These are phyloP conservation scores for Entophlyctis helioformis DNA, from an alignment of 192 early-diverging fungal genomes.

Conservation along the genomic window DNA sequence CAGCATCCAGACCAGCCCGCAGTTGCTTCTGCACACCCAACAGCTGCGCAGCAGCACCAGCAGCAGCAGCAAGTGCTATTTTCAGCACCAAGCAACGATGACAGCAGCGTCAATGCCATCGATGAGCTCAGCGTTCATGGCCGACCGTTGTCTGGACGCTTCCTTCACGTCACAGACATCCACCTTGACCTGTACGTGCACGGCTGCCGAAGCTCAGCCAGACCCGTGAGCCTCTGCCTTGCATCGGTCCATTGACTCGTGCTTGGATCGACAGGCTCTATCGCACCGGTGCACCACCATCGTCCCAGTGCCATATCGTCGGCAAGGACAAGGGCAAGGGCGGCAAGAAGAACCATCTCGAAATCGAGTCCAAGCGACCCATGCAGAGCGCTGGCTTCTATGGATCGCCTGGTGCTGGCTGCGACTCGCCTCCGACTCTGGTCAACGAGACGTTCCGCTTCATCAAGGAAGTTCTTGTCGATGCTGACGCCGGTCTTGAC, in stretches of 20 bases:
- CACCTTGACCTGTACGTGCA: conserved; percentile 18
- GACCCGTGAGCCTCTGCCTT: neutral
- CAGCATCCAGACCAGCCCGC: too few species aligned
- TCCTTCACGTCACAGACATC: conserved; percentile 23
- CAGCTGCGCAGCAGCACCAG: too few species aligned
- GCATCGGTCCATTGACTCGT: neutral
- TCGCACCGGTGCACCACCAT: conserved; percentile 3
- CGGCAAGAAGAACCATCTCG: neutral
- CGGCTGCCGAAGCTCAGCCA: neutral
- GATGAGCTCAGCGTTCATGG: too few species aligned
- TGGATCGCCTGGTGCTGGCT: conserved; percentile 16
- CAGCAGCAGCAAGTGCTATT: too few species aligned
- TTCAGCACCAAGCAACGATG: too few species aligned
- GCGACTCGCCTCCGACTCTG: conserved; percentile 21
- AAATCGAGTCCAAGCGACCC: neutral
- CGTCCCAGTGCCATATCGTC: conserved; percentile 5
- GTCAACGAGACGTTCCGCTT: conserved; percentile 19
- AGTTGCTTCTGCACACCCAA: too few species aligned
- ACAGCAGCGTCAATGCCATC: too few species aligned
- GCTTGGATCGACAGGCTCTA: conserved; percentile 8
- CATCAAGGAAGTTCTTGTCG: conserved; percentile 2
- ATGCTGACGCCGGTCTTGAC: conserved; percentile 1
- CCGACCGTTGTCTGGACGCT: too few species aligned
- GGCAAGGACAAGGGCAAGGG: neutral
- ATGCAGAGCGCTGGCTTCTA: conserved; percentile 7